phyloP scores from a whole-genome alignment of 169 alveolate species.

The Plasmodium fragile region DNA sequence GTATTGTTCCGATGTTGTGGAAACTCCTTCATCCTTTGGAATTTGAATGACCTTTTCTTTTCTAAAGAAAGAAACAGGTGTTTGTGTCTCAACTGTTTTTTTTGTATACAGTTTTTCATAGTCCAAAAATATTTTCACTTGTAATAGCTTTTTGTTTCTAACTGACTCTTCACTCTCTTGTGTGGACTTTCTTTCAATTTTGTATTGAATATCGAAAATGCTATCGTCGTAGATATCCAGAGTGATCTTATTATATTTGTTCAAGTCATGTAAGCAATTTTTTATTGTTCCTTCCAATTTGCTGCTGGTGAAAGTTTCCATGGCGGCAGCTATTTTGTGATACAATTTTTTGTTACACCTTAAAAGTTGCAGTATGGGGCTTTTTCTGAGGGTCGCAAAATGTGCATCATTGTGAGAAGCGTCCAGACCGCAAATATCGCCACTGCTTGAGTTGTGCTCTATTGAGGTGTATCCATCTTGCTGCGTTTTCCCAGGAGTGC shows the following conservation, averaged over 20 bases:
- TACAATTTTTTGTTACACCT: slow-evolving; percentile 1
- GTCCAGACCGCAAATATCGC: neutral
- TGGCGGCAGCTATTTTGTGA: neutral
- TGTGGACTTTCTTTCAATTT: slow-evolving; percentile 19
- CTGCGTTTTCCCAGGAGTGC: neutral
- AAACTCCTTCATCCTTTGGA: slow-evolving; percentile 42
- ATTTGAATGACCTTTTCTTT: slow-evolving; percentile 58
- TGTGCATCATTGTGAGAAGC: neutral
- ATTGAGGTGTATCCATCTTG: neutral
- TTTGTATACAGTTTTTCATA: slow-evolving; percentile 65
- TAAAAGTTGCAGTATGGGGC: slow-evolving; percentile 10
- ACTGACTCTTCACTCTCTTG: slow-evolving; percentile 53
- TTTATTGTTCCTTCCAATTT: neutral
- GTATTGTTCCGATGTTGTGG: slow-evolving; percentile 40
- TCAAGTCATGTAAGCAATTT: slow-evolving; percentile 24
- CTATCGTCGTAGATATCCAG: slow-evolving; percentile 35
- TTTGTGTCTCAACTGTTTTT: slow-evolving; percentile 75
- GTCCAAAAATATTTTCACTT: slow-evolving; percentile 72
- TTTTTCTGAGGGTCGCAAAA: neutral
- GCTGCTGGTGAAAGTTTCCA: slow-evolving; percentile 12
- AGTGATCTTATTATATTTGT: slow-evolving; percentile 8
- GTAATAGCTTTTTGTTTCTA: slow-evolving; percentile 49
- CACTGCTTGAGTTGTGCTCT: neutral
- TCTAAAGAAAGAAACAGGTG: slow-evolving; percentile 53
- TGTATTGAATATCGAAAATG: slow-evolving; percentile 44